Evolutionary conservation across 208 protist species (phyloP).

Genomic region (Polymyxa betae): DNA sequence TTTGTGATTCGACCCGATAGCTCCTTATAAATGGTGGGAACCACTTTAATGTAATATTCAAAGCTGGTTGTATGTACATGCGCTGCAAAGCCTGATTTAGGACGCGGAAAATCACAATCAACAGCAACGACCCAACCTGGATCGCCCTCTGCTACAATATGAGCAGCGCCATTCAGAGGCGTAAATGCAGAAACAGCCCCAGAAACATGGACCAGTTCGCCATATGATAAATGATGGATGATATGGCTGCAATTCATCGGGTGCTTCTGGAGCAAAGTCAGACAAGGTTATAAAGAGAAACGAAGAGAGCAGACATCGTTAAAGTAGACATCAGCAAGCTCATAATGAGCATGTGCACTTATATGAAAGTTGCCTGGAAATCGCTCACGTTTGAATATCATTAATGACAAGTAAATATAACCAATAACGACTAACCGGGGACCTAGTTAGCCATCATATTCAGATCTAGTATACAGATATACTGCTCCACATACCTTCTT

Average conservation of each 20-base stretch:
- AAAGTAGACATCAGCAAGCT: slow-evolving; percentile 40
- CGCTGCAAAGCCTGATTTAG: not conserved
- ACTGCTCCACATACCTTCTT: not conserved
- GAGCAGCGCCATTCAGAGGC: not conserved
- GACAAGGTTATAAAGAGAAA: too few species aligned
- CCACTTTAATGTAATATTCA: slow-evolving; percentile 50
- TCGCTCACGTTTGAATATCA: not conserved
- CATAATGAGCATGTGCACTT: slow-evolving; percentile 33
- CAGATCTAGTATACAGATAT: not conserved
- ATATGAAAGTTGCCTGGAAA: slow-evolving; percentile 34
- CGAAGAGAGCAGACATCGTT: not conserved
- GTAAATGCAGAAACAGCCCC: slow-evolving; percentile 20
- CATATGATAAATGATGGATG: slow-evolving; percentile 48
- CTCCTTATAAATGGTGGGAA: slow-evolving; percentile 31
- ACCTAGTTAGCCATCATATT: not conserved
- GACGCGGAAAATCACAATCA: not conserved
- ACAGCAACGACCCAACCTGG: not conserved
- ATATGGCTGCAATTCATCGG: slow-evolving; percentile 34
- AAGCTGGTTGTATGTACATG: not conserved
- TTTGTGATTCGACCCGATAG: not conserved
- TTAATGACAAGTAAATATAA: not conserved
- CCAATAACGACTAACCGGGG: not conserved
- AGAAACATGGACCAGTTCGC: not conserved
- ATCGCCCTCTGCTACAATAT: not conserved
- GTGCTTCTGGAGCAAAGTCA: too few species aligned